Evolutionary conservation across 306 rosid genomes (phyloP).

Genomic region (Argentina anserina): DNA sequence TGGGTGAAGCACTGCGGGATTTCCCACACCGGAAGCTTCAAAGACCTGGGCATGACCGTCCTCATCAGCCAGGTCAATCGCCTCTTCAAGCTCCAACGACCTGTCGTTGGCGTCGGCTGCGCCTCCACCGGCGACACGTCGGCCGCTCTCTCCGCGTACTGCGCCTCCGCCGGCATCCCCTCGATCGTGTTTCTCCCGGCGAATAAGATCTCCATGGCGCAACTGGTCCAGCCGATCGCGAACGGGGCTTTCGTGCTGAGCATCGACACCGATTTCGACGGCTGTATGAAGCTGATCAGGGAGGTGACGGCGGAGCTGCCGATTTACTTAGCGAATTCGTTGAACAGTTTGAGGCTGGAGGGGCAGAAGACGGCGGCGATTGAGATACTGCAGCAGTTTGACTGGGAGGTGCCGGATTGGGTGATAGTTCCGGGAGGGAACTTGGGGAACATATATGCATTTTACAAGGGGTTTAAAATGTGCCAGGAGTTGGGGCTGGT

Average conservation of each 20-base stretch:
- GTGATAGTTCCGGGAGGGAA: constrained; percentile 81
- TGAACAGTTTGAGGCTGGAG: constrained; percentile 68
- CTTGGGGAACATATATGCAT: constrained; percentile 73
- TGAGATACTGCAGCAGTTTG: constrained; percentile 77
- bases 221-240: constrained; percentile 74
- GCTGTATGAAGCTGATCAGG: constrained; percentile 77
- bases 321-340: constrained; percentile 70
- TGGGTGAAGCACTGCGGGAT: constrained; percentile 88
- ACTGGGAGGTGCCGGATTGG: constrained; percentile 92
- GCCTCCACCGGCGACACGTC: constrained; percentile 86
- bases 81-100: constrained; percentile 48
- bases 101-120: constrained; percentile 70
- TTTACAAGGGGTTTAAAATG: constrained; percentile 86
- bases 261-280: constrained; percentile 73
- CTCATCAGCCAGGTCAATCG: constrained; percentile 80
- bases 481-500: constrained; percentile 72
- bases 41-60: constrained; percentile 84
- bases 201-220: constrained; percentile 73
- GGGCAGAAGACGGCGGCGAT: constrained; percentile 87
- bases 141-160: constrained; percentile 75
- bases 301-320: constrained; percentile 75
- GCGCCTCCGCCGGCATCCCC: constrained; percentile 75
- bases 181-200: constrained; percentile 84
- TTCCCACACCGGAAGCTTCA: constrained; percentile 75
- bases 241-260: constrained; percentile 74